Evolutionary conservation across 306 rosid genomes (phyloP), one percentile per base, ranked within the genome.

Genomic region (Vigna trinervia): DNA sequence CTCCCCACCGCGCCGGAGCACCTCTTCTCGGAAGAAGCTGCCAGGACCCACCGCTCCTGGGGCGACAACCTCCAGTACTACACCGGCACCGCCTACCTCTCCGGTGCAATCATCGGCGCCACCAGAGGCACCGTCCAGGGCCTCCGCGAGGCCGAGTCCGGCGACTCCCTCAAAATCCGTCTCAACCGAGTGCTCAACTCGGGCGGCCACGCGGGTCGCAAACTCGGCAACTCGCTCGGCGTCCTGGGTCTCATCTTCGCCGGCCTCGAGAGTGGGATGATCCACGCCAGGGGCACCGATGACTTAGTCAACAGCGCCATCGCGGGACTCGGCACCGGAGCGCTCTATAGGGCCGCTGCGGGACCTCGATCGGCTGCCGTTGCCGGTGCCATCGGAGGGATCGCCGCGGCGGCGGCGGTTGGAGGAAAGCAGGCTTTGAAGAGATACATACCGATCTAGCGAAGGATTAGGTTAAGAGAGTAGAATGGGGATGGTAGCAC

Each of bases 241-340:
- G 80, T 89, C 13, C 13, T 90, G 30, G 91, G 93, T 1, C 74
- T 90, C 80, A 87, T 88, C 76, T 88, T 85, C 41, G 86, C 93
- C 1, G 90, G 84, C 2, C 59, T 85, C 59, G 96, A 90, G 77
- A 87, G 88, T 20, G 84, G 83, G 41, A 76, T 86, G 46, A 68
- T 74, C 34, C 79, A 82, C 5, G 15, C 75, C 15, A 85, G 93
- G 34, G 91, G 83, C 0, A 74, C 67, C 10, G 96, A 90, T 69
- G 90, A 90, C 58, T 68, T 90, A 3, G 75, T 87, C 65, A 90
- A 87, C 69, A 90, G 86, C 20, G 83, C 90, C 0, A 82, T 75
- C 4, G 96, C 96, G 1, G 93, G 96, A 7, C 87, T 90, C 12
- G 96, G 91, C 13, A 88, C 91, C 26, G 96, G 96, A 8, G 91